These are phyloP conservation scores for Didymella lethalis DNA, from an alignment of 2,329 filamentous ascomycete species.

Conservation along the genomic window DNA sequence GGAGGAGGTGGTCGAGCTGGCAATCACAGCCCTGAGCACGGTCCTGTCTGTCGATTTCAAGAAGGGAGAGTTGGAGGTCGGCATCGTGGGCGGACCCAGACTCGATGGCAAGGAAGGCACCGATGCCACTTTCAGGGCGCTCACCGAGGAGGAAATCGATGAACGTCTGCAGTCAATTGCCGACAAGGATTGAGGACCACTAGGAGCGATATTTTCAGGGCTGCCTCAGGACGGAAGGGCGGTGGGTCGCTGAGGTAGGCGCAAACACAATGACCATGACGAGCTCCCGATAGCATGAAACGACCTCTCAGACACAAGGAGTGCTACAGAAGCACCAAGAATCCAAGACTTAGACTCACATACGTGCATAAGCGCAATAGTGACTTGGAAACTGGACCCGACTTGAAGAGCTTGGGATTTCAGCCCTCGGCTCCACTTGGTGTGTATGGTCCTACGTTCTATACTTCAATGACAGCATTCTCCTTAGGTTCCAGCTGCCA, in stretches of 20 bases:
- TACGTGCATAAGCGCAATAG: slow-evolving; percentile 46
- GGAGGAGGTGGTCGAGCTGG: slow-evolving; percentile 98
- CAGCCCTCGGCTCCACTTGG: slow-evolving; percentile 46
- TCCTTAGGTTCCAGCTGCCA: slow-evolving; percentile 44
- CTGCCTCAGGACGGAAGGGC: slow-evolving; percentile 31
- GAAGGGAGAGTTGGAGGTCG: slow-evolving; percentile 98
- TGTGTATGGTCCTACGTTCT: slow-evolving; percentile 44
- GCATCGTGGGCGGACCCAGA: slow-evolving; percentile 89
- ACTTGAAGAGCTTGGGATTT: slow-evolving; percentile 27
- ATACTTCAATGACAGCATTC: slow-evolving; percentile 42
- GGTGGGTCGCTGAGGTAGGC: slow-evolving; percentile 38
- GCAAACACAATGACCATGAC: slow-evolving; percentile 33
- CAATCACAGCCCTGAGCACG: slow-evolving; percentile 92
- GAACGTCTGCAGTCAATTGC: slow-evolving; percentile 97
- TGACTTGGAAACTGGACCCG: slow-evolving; percentile 37
- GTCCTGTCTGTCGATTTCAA: slow-evolving; percentile 99
- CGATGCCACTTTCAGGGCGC: slow-evolving; percentile 79
- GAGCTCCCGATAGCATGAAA: slow-evolving; percentile 38
- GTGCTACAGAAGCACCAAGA: slow-evolving; percentile 39
- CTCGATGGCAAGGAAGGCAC: slow-evolving; percentile 84
- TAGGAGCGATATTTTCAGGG: slow-evolving; percentile 55
- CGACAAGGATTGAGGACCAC: slow-evolving; percentile 89
- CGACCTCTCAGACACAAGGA: slow-evolving; percentile 42
- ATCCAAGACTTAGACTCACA: slow-evolving; percentile 44
- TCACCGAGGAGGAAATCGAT: slow-evolving; percentile 98